phyloP scores from a whole-genome alignment of 306 rosid species.

The Alnus rubra region DNA sequence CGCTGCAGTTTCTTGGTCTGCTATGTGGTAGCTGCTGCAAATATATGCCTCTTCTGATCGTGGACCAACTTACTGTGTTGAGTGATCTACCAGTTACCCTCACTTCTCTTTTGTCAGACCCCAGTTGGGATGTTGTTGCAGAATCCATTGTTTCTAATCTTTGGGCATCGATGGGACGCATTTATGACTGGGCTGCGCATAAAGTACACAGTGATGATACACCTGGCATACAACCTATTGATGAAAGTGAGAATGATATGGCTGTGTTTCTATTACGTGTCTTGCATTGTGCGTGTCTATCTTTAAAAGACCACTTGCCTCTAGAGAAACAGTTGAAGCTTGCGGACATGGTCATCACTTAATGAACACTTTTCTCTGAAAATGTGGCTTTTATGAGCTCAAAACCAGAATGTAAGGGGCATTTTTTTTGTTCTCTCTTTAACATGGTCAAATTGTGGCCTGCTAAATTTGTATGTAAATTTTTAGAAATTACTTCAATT shows the following conservation, averaged over 20 bases:
- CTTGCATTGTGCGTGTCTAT: conserved; percentile 61
- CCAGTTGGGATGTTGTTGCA: conserved; percentile 55
- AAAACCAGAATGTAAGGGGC: conserved; percentile 3
- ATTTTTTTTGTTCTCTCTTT: neutral
- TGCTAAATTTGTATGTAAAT: neutral
- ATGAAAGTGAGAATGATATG: conserved; percentile 64
- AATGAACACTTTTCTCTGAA: conserved; percentile 20
- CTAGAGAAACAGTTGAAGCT: conserved; percentile 79
- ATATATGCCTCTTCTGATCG: conserved; percentile 78
- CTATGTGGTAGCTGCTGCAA: conserved; percentile 79
- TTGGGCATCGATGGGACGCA: conserved; percentile 66
- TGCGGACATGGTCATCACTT: conserved; percentile 53
- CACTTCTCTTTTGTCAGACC: conserved; percentile 60
- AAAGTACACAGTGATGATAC: conserved; percentile 31
- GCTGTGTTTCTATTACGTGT: conserved; percentile 48
- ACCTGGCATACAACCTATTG: conserved; percentile 56
- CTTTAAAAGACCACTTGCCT: conserved; percentile 67
- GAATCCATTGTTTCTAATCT: conserved; percentile 58
- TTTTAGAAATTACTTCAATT: neutral
- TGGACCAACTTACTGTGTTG: conserved; percentile 60
- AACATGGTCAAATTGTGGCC: neutral
- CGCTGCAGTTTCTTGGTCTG: conserved; percentile 68
- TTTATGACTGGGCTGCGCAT: conserved; percentile 46
- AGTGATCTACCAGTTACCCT: conserved; percentile 80
- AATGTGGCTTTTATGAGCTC: conserved; percentile 3